These are phyloP conservation scores for Aspergillus mulundensis DNA, from an alignment of 495 filamentous ascomycete species.

Conservation along the genomic window DNA sequence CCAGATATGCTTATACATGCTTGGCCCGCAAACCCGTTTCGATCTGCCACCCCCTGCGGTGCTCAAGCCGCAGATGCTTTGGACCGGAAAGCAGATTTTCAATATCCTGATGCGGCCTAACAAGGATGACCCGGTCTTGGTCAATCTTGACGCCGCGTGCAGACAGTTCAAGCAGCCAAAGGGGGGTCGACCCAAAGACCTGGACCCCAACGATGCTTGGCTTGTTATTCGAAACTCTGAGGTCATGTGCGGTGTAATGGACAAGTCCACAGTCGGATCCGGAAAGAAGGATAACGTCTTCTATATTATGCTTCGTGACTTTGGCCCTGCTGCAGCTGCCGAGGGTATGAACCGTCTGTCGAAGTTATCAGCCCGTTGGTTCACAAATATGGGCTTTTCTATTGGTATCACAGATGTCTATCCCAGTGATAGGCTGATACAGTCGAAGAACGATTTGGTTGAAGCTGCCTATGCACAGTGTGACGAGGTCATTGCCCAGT, in stretches of 20 bases:
- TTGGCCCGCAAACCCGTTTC: constrained; percentile 71
- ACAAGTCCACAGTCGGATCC: constrained; percentile 90
- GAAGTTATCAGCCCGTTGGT: constrained; percentile 81
- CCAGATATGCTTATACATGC: constrained; percentile 91
- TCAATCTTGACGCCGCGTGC: constrained; percentile 92
- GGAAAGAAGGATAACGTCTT: constrained; percentile 98
- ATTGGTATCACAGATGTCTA: constrained; percentile 94
- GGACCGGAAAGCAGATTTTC: constrained; percentile 98
- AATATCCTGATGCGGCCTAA: constrained; percentile 94
- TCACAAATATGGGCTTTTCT: constrained; percentile 89
- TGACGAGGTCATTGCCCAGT: constrained; percentile 78
- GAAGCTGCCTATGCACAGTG: constrained; percentile 74
- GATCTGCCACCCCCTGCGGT: constrained; percentile 85
- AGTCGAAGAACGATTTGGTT: constrained; percentile 70
- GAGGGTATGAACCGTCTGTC: constrained; percentile 92
- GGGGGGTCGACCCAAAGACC: constrained; percentile 55
- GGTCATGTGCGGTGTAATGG: constrained; percentile 97
- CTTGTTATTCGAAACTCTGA: constrained; percentile 93
- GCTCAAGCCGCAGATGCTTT: constrained; percentile 78
- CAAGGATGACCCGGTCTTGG: constrained; percentile 67
- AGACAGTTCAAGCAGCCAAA: constrained; percentile 65
- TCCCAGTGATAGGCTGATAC: constrained; percentile 62
- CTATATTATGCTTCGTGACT: constrained; percentile 93
- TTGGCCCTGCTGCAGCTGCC: constrained; percentile 81
- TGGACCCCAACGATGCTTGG: constrained; percentile 81